Conservation (phyloP, 2,329 filamentous ascomycete species). For the Aspergillus fructus region DNA sequence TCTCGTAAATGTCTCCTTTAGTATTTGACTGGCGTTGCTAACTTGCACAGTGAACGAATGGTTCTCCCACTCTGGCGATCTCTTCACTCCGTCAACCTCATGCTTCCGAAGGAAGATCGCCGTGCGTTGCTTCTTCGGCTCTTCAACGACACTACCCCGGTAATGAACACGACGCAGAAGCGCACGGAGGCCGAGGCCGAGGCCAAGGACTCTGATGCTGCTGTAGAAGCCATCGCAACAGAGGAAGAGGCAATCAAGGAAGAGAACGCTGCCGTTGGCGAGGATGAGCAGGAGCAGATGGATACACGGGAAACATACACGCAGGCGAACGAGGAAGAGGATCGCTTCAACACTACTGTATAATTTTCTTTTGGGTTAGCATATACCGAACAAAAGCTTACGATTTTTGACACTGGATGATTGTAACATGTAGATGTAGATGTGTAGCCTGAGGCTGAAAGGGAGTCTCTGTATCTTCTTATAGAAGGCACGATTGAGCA, state of each 20-base stretch:
- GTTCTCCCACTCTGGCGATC: constrained; percentile 93
- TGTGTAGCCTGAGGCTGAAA: too few relatives aligned
- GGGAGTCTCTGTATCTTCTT: too few relatives aligned
- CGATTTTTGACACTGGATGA: background rate
- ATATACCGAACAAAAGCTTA: constrained; percentile 8
- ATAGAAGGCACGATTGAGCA: too few relatives aligned
- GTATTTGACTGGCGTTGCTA: constrained; percentile 13
- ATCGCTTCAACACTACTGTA: constrained; percentile 49
- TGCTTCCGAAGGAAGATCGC: constrained; percentile 96
- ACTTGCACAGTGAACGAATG: constrained; percentile 65
- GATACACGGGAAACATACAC: constrained; percentile 45
- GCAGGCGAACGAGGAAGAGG: constrained; percentile 46
- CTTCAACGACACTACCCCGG: constrained; percentile 83
- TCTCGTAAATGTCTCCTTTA: background rate
- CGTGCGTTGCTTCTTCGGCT: constrained; percentile 87
- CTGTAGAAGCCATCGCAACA: constrained; percentile 21
- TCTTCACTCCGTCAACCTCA: constrained; percentile 86
- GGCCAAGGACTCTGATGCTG: constrained; percentile 11
- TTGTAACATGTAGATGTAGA: background rate
- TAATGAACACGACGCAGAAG: constrained; percentile 62
- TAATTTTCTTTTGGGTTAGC: constrained; percentile 25
- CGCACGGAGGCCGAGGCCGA: constrained; percentile 14
- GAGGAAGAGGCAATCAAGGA: constrained; percentile 39
- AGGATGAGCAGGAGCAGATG: constrained; percentile 43
- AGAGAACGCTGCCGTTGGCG: constrained; percentile 39